These are phyloP conservation scores for Panaeolus papilionaceus DNA, from an alignment of 768 basidiomycete species.

Conservation along the genomic window DNA sequence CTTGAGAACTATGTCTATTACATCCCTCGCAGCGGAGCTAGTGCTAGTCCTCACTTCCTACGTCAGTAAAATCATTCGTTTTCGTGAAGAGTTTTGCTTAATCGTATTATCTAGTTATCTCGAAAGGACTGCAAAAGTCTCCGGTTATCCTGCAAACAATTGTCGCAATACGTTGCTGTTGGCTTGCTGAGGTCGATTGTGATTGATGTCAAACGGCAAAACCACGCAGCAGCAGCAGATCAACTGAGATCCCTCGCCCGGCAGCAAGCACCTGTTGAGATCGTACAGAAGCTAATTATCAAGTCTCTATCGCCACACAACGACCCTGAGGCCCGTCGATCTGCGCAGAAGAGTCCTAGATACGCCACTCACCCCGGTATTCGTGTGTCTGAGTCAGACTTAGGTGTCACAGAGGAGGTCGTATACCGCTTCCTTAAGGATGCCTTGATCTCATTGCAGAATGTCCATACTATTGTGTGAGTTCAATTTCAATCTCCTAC, in stretches of 20 bases:
- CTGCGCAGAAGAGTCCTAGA: neutral
- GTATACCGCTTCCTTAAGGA: conserved; percentile 6
- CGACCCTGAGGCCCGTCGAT: neutral
- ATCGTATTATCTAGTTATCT: neutral
- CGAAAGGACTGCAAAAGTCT: neutral
- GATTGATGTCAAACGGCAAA: neutral
- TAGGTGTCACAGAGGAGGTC: conserved; percentile 3
- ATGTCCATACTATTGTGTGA: conserved; percentile 2
- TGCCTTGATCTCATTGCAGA: neutral
- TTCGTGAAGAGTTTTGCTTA: neutral
- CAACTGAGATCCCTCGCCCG: neutral
- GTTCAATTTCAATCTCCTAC: neutral
- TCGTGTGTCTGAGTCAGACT: neutral
- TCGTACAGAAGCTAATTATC: neutral
- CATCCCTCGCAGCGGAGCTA: neutral
- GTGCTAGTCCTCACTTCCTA: neutral
- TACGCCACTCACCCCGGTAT: neutral
- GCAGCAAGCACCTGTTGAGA: conserved; percentile 7
- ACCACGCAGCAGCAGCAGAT: neutral
- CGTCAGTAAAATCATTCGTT: neutral
- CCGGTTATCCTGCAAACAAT: neutral
- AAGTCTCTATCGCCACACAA: neutral
- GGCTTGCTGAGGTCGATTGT: conserved; percentile 3
- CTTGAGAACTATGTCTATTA: neutral
- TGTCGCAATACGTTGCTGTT: neutral